Evolutionary conservation across 2,329 filamentous ascomycete species (phyloP), one percentile per base, ranked within the genome.

Genomic region (Karstenula rhodostoma): DNA sequence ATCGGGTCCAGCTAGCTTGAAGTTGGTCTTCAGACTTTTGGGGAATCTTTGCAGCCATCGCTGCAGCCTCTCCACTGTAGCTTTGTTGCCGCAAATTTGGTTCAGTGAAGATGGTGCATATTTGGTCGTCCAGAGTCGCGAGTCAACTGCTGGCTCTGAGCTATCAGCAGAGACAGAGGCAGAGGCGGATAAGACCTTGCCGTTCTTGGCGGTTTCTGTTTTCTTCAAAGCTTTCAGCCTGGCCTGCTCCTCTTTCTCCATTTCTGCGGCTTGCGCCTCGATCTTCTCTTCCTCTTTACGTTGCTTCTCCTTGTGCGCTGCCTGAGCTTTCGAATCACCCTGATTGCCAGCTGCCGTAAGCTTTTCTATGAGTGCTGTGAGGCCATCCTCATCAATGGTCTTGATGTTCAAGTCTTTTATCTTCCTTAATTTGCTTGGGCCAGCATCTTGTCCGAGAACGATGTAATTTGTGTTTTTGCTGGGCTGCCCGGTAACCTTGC

Each of bases 51-150:
- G 88, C 56, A 99, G 83, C 95, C 95, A 99, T 29, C 81, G 84
- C 73, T 96, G 92, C 12, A 99, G 89, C 75, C 90, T 96, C 74
- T 98, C 94, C 0, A 99, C 94, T 32, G 90, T 87, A 1, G 81
- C 84, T 78, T 98, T 98, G 80, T 99, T 99, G 65, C 95, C 95
- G 76, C 94, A 98, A 50, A 99, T 97, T 74, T 97, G 94, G 59
- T 81, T 90, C 46, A 96, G 83, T 57, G 90, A 86, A 1, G 90
- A 91, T 2, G 95, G 95, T 0, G 95, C 95, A 78, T 99, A 98
- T 71, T 97, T 98, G 47, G 90, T 91, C 1, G 95, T 99, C 90
- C 95, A 96, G 1, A 99, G 83, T 25, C 76, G 71, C 47, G 68
- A 73, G 53, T 79, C 76, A 0, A 73, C 69, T 4, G 59, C 60